Conservation (phyloP, 768 basidiomycete genomes). For the Boletales sp. region DNA sequence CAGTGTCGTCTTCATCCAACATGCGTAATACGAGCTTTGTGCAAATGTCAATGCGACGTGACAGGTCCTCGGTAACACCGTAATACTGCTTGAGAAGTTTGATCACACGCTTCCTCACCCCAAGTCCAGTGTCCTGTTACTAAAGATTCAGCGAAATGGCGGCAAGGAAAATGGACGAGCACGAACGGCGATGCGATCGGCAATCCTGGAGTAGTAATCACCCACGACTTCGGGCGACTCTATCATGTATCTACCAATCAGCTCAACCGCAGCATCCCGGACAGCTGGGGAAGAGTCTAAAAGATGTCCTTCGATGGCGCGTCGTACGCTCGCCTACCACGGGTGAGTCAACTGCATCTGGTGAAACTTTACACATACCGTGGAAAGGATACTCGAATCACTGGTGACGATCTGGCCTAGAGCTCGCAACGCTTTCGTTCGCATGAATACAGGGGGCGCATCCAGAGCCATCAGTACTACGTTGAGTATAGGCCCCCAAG, state of each 20-base stretch:
- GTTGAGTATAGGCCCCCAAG: constrained; percentile 80
- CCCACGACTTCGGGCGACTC: constrained; percentile 84
- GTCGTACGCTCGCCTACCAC: constrained; percentile 68
- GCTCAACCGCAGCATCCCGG: constrained; percentile 93
- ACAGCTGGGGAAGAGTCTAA: constrained; percentile 91
- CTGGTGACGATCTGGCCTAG: constrained; percentile 86
- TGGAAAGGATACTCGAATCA: constrained; percentile 77
- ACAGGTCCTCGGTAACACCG: constrained; percentile 52
- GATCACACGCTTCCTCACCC: constrained; percentile 93
- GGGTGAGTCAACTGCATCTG: constrained; percentile 1
- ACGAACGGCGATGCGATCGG: constrained; percentile 85
- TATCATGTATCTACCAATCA: constrained; percentile 97
- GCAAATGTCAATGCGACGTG: constrained; percentile 73
- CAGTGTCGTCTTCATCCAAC: constrained; percentile 90
- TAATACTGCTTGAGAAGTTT: constrained; percentile 89
- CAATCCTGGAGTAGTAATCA: constrained; percentile 85
- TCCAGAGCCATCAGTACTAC: constrained; percentile 78
- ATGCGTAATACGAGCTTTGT: constrained; percentile 78
- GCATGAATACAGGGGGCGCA: constrained; percentile 83
- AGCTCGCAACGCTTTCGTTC: constrained; percentile 90
- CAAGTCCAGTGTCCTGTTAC: constrained; percentile 84
- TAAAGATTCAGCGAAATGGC: not conserved
- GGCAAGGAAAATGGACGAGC: not conserved
- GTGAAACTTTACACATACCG: constrained; percentile 37
- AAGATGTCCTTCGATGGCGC: constrained; percentile 85